Evolutionary conservation across 129 eudicot species (phyloP), one percentile per base, ranked within the genome.

Genomic region (Chrysanthemum lavandulifolium): DNA sequence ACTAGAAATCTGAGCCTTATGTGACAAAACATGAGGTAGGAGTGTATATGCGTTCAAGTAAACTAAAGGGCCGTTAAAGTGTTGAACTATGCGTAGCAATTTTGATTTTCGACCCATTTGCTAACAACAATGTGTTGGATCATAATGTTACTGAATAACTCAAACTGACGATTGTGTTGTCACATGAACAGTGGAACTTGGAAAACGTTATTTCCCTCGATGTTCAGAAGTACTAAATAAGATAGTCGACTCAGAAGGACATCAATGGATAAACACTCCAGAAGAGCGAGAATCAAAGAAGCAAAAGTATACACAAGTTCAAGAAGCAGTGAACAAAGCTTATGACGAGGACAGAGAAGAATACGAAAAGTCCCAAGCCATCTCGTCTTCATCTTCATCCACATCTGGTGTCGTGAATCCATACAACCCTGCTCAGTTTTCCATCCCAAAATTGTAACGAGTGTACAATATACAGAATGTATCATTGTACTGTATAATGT

Each of bases 181-280:
- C 27, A 9, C 47, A 4, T 84, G 68, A 27, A 77, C 85, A 94
- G 98, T 94, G 87, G 98, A 90, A 80, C 93, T 94, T 4, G 97
- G 98, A 78, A 94, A 88, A 67, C 93, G 89, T 11, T 94, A 76
- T 77, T 94, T 94, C 57, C 98, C 98, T 50, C 90, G 97, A 29
- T 94, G 98, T 73, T 94, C 98, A 21, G 87, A 85, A 65, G 89
- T 94, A 50, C 81, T 94, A 2, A 86, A 94, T 69, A 88, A 90
- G 84, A 94, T 94, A 60, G 82, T 94, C 78, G 98, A 94, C 58
- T 73, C 87, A 8, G 97, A 90, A 31, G 96, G 13, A 25, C 73
- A 65, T 29, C 31, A 27, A 67, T 84, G 80, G 73, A 84, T 73
- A 57, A 89, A 77, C 77, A 71, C 85, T 18, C 83, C 73, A 5